Evolutionary conservation across 1,284 basidiomycete species (phyloP).

Genomic region (Boletus albobrunnescens): DNA sequence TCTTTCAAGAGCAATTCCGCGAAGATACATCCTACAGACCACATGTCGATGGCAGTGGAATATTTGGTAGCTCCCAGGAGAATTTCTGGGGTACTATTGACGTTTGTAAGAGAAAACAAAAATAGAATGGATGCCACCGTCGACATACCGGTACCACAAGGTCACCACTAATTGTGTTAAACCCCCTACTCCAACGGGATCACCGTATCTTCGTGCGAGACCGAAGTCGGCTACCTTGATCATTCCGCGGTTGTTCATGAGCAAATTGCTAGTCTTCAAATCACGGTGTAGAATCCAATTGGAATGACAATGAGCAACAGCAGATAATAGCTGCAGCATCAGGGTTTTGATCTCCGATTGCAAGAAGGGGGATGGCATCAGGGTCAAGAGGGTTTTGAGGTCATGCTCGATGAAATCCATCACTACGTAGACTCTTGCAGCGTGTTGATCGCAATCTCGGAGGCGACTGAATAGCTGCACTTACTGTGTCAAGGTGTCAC

Average conservation of each 20-base stretch:
- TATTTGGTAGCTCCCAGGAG: conserved; percentile 90
- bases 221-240: conserved; percentile 99
- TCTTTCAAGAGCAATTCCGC: conserved; percentile 92
- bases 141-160: conserved; percentile 91
- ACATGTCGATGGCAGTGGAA: conserved; percentile 96
- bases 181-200: conserved; percentile 87
- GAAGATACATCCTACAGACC: conserved; percentile 99
- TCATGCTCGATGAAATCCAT: conserved; percentile 99
- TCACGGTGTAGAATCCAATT: conserved; percentile 99
- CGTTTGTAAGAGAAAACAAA: conserved; percentile 7
- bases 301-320: conserved; percentile 87
- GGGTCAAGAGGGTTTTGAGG: conserved; percentile 88
- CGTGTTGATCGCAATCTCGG: conserved; percentile 16
- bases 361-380: conserved; percentile 93
- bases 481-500: conserved; percentile 98
- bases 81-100: conserved; percentile 86
- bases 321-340: conserved; percentile 90
- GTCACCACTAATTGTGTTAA: conserved; percentile 98
- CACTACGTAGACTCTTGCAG: conserved; percentile 88
- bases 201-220: conserved; percentile 90
- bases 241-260: conserved; percentile 98
- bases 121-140: conserved; percentile 6
- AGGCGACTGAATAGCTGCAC: conserved; percentile 33
- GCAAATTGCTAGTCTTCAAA: conserved; percentile 93
- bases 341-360: conserved; percentile 98